Conservation (phyloP, 1,284 basidiomycete genomes). For the Papiliotrema fonsecae region DNA sequence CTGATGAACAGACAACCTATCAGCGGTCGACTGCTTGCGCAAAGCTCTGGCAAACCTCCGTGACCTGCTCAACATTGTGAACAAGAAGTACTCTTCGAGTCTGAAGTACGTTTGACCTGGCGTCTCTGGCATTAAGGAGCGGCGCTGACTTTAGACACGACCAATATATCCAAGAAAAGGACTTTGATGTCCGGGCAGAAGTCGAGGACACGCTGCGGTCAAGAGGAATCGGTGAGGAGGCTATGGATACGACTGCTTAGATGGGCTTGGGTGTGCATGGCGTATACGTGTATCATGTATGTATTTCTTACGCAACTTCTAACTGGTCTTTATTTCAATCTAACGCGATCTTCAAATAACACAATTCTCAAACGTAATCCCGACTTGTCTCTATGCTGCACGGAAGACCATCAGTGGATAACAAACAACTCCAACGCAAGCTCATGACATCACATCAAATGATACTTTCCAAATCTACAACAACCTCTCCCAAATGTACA, state of each 20-base stretch:
- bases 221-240: constrained; percentile 28
- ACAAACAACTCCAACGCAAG: too few species aligned
- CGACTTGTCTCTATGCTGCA: too few species aligned
- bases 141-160: constrained; percentile 32
- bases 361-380: too few species aligned
- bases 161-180: constrained; percentile 38
- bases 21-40: constrained; percentile 71
- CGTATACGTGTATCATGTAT: neutral
- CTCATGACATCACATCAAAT: too few species aligned
- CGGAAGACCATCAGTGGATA: too few species aligned
- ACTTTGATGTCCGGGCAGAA: constrained; percentile 41
- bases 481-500: too few species aligned
- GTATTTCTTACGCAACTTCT: too few species aligned
- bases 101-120: neutral
- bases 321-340: too few species aligned
- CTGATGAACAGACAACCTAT: constrained; percentile 74
- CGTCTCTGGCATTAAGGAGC: neutral
- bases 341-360: too few species aligned
- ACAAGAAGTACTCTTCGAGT: constrained; percentile 22
- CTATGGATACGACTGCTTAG: constrained; percentile 11
- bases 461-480: too few species aligned
- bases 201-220: constrained; percentile 37
- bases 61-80: constrained; percentile 33
- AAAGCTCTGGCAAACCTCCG: constrained; percentile 71
- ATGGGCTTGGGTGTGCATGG: neutral